A percentile compares a stretch with the other conserved stretches of the same genome.
phyloP scores from a whole-genome alignment of 2,329 filamentous ascomycete genomes.

The Sporothrix humicola region DNA sequence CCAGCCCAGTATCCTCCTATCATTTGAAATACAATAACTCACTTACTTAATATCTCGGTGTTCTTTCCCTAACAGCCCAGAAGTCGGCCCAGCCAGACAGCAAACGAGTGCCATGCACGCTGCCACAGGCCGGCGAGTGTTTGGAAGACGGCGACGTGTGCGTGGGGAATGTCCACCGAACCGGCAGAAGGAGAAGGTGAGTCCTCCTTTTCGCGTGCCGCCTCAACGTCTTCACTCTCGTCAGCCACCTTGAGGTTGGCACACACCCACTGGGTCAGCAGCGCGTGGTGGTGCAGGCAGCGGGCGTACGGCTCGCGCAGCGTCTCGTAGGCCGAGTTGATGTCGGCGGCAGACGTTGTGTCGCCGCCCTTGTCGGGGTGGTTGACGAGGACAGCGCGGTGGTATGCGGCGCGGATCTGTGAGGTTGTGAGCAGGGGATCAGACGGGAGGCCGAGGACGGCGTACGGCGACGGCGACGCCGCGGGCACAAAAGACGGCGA shows the following conservation, averaged over 20 bases:
- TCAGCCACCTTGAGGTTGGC: neutral
- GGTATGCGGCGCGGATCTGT: neutral
- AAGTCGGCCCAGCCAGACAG: neutral
- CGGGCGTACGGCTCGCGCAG: neutral
- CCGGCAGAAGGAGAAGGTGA: neutral
- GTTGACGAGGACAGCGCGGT: neutral
- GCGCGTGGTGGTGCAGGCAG: neutral
- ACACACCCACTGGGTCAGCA: neutral
- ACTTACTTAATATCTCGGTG: neutral
- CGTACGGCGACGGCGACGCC: neutral
- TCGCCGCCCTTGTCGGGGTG: constrained; percentile 25
- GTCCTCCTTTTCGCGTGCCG: neutral
- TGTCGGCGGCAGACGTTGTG: neutral
- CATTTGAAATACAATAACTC: no score
- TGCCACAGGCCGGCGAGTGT: neutral
- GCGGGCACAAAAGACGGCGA: no score
- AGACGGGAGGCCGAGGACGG: neutral
- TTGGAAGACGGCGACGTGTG: neutral
- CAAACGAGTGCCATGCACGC: neutral
- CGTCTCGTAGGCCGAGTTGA: neutral
- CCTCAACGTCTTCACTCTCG: neutral
- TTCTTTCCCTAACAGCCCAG: neutral
- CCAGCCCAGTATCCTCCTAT: no score
- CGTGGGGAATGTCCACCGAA: neutral
- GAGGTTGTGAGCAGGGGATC: neutral